These are phyloP conservation scores for Marchantia polymorpha DNA, from an alignment of 225 moss, liverwort and hornwort species.

Conservation along the genomic window DNA sequence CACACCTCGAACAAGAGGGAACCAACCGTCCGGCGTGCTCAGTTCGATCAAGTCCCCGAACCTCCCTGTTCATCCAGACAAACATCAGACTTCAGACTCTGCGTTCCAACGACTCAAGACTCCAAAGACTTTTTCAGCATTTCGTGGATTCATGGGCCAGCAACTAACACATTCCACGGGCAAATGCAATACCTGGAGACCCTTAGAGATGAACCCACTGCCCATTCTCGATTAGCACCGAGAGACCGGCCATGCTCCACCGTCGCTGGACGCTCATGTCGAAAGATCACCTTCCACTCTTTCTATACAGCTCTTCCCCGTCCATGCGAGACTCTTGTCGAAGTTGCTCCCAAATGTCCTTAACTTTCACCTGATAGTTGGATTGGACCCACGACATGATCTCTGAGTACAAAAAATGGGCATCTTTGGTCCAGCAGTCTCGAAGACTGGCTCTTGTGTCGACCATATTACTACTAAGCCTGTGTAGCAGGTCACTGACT, in stretches of 20 bases:
- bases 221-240: not conserved
- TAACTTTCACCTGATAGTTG: constrained; percentile 43
- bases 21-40: no score
- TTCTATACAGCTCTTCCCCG: constrained; percentile 28
- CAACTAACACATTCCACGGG: not conserved
- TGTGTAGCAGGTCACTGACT: constrained; percentile 75
- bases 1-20: not conserved
- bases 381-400: constrained; percentile 79
- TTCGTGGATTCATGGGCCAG: not conserved
- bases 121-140: not conserved
- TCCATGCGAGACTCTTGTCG: constrained; percentile 48
- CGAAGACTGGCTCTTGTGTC: constrained; percentile 62
- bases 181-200: not conserved
- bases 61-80: not conserved
- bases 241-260: not conserved
- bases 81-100: not conserved
- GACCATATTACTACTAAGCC: constrained; percentile 43
- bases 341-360: constrained; percentile 53
- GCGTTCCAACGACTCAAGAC: not conserved
- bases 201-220: no score
- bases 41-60: not conserved
- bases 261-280: not conserved
- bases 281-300: constrained; percentile 1
- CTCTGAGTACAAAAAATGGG: constrained; percentile 66
- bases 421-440: constrained; percentile 53